Percentiles rank a stretch among this genome's conserved stretches.
phyloP scores from a whole-genome alignment of 345 rosid species.

The Eucalyptus pauciflora region DNA sequence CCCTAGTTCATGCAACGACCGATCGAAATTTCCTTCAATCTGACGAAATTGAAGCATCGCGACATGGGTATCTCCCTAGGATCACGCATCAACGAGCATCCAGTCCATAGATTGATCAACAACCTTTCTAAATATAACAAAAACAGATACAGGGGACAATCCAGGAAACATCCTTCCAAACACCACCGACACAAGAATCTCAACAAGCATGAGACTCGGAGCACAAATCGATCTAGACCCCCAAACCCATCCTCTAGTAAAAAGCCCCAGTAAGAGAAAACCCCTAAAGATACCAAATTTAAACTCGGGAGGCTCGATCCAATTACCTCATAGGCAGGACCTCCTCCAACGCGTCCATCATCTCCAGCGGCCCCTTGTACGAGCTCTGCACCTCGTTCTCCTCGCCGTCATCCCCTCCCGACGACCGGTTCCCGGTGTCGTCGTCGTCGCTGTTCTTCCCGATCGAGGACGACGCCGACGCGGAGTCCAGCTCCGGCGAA shows the following conservation, averaged over 20 bases:
- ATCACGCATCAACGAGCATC: neutral
- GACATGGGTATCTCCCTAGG: neutral
- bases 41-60: neutral
- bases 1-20: neutral
- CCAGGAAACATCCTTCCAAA: neutral
- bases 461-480: constrained; percentile 33
- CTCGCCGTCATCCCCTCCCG: constrained; percentile 19
- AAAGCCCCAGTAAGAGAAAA: neutral
- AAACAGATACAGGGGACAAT: neutral
- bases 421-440: constrained; percentile 10
- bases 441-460: constrained; percentile 43
- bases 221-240: neutral
- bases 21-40: neutral
- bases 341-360: constrained; percentile 55
- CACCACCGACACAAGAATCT: neutral
- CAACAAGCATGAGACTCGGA: neutral
- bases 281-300: neutral
- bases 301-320: neutral
- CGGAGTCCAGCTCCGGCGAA: neutral
- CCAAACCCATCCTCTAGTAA: neutral
- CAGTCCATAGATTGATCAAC: neutral
- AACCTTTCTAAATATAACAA: neutral
- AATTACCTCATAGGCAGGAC: constrained; percentile 50
- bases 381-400: constrained; percentile 55
- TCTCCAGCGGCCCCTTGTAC: constrained; percentile 33